Evolutionary conservation across 2,329 filamentous ascomycete genomes (phyloP).

Genomic region (Cladosporium oxysporum): DNA sequence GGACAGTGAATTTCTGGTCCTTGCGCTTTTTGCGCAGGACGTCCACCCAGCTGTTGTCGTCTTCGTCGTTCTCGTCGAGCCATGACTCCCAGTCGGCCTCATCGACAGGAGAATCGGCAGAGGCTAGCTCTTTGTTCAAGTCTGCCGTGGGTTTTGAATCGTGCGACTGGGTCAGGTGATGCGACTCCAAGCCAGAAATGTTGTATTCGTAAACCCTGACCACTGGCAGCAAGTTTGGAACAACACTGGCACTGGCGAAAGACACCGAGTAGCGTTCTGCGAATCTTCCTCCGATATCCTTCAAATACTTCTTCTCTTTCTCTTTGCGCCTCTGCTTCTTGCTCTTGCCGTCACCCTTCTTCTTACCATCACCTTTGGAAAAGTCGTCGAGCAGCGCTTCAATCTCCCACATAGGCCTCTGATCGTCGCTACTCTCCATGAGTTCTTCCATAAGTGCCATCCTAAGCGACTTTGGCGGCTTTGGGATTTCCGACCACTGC

Average conservation of each 20-base stretch:
- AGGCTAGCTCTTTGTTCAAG: slow-evolving; percentile 3
- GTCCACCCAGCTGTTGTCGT: slow-evolving; percentile 40
- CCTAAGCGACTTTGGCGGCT: slow-evolving; percentile 40
- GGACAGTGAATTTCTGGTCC: slow-evolving; percentile 55
- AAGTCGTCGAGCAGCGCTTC: slow-evolving; percentile 30
- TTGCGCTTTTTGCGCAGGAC: slow-evolving; percentile 54
- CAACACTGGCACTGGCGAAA: slow-evolving; percentile 80
- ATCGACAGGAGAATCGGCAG: slow-evolving; percentile 21
- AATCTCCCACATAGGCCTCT: slow-evolving; percentile 9
- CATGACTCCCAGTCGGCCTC: slow-evolving; percentile 12
- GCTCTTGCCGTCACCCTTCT: slow-evolving; percentile 39
- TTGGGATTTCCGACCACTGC: slow-evolving; percentile 75
- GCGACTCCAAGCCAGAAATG: slow-evolving; percentile 71
- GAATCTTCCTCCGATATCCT: slow-evolving; percentile 75
- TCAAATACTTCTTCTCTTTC: slow-evolving; percentile 54
- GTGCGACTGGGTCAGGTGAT: slow-evolving; percentile 19
- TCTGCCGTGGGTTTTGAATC: background rate
- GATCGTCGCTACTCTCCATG: slow-evolving; percentile 13
- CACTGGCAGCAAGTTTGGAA: slow-evolving; percentile 90
- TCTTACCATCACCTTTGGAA: slow-evolving; percentile 25
- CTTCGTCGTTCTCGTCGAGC: slow-evolving; percentile 7
- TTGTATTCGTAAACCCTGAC: slow-evolving; percentile 87
- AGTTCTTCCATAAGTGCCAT: slow-evolving; percentile 7
- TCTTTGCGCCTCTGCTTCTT: slow-evolving; percentile 56
- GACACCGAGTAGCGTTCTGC: slow-evolving; percentile 83